Evolutionary conservation across 176 grass and related monocot genomes (phyloP), one percentile per base, ranked within the genome.

Genomic region (Eragrostis nindensis): DNA sequence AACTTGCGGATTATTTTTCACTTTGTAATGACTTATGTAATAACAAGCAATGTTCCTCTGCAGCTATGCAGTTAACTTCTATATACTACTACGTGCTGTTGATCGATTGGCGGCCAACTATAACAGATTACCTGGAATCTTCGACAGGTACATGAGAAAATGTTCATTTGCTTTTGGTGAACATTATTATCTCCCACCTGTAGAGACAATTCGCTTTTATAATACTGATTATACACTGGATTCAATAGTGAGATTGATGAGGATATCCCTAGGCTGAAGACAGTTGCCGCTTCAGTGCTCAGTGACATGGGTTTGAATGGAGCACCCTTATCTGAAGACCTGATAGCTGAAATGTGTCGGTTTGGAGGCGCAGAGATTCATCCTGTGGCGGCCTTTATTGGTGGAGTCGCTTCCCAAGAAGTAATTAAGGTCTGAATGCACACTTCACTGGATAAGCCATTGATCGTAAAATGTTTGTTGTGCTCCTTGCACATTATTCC

Each of bases 301-400:
- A 89, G 61, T 29, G 95, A 98, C 68, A 76, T 90, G 89, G 90
- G 90, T 32, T 86, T 95, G 80, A 86, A 91, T 12, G 92, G 88
- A 21, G 85, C 92, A 57, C 83, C 75, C 67, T 71, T 93, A 38
- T 88, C 92, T 7, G 92, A 93, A 62, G 95, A 95, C 80, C 81
- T 93, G 74, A 86, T 98, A 61, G 60, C 85, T n/a, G 92, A 98
- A 67, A 91, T 98, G 84, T 95, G 92, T 88, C 80, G 92, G 62
- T 98, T 91, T 68, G 95, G 88, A 76, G 88, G 88, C 48, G 88
- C 90, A 32, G 95, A 98, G 63, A 89, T 95, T 32, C 92, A 98
- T 81, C 25, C 90, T 0, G 92, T 98, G 12, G 90, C 92, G 67
- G 89, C 95, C 10, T 98, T 98, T 48, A 89, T 98, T 50, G 95